Conservation (phyloP, 345 rosid genomes). For the Punica granatum region DNA sequence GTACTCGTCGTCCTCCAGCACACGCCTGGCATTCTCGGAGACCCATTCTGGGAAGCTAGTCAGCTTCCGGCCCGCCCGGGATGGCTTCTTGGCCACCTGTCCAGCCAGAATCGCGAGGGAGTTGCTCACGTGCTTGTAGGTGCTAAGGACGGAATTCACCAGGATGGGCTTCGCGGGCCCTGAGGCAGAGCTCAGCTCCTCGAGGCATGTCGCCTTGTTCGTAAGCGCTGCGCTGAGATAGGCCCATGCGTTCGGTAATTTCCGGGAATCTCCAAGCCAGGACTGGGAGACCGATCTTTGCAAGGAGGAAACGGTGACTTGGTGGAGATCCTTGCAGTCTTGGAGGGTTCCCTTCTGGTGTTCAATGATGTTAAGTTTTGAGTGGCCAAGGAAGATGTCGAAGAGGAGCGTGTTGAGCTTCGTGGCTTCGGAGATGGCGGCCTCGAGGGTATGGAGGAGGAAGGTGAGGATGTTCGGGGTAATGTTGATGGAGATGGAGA, state of each 20-base stretch:
- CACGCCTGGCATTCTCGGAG: conserved; percentile 32
- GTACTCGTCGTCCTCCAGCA: conserved; percentile 47
- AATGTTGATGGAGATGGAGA: conserved; percentile 66
- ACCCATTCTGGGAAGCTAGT: conserved; percentile 58
- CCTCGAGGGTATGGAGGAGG: conserved; percentile 56
- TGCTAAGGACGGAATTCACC: conserved; percentile 29
- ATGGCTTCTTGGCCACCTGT: background rate
- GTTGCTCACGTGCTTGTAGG: conserved; percentile 75
- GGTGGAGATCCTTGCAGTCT: conserved; percentile 78
- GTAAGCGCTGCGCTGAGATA: conserved; percentile 75
- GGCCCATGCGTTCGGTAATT: conserved; percentile 48
- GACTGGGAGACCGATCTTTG: conserved; percentile 39
- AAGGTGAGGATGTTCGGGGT: conserved; percentile 44
- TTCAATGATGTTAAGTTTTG: conserved; percentile 32
- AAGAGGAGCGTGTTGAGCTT: conserved; percentile 48
- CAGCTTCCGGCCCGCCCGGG: conserved; percentile 32
- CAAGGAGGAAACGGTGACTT: conserved; percentile 45
- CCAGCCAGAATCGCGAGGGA: conserved; percentile 50
- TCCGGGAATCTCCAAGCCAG: conserved; percentile 23
- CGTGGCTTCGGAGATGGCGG: conserved; percentile 53
- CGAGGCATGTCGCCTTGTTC: conserved; percentile 84
- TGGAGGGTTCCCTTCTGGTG: conserved; percentile 69
- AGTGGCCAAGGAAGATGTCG: conserved; percentile 26
- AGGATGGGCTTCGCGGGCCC: conserved; percentile 54
- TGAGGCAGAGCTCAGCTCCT: conserved; percentile 65